These are phyloP conservation scores for Rhizopus sp. DNA, from an alignment of 371 early-diverging fungal species.

Conservation along the genomic window DNA sequence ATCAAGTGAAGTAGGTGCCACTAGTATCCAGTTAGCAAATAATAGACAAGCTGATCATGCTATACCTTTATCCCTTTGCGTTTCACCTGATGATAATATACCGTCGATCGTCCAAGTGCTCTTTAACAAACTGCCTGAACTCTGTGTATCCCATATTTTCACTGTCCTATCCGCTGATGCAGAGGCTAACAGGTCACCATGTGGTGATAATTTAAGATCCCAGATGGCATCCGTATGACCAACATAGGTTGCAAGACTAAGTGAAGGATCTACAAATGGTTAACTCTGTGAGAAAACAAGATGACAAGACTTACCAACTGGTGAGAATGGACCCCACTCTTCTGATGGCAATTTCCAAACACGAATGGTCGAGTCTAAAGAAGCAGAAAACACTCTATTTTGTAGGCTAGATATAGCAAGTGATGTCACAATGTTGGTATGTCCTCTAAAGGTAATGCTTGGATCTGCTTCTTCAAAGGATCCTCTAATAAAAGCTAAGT, in stretches of 20 bases:
- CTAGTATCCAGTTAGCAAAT: constrained; percentile 2
- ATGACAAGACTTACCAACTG: constrained; percentile 47
- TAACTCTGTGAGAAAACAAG: not conserved
- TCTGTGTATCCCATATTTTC: constrained; percentile 79
- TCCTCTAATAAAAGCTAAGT: constrained; percentile 12
- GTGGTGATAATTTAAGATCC: constrained; percentile 77
- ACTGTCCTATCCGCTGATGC: constrained; percentile 83
- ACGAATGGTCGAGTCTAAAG: constrained; percentile 75
- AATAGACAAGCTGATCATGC: not conserved
- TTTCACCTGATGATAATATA: constrained; percentile 5
- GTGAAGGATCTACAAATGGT: constrained; percentile 48
- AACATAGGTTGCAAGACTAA: constrained; percentile 62
- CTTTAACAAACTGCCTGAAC: constrained; percentile 46
- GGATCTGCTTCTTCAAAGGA: constrained; percentile 69
- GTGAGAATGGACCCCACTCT: constrained; percentile 54
- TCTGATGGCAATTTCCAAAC: constrained; percentile 74
- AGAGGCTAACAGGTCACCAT: constrained; percentile 62
- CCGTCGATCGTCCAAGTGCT: constrained; percentile 56
- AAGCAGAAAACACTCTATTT: constrained; percentile 68
- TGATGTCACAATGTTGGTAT: constrained; percentile 68
- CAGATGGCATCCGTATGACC: constrained; percentile 88
- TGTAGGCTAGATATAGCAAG: constrained; percentile 67
- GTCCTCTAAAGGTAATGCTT: constrained; percentile 80
- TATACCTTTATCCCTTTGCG: constrained; percentile 8
- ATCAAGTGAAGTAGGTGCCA: constrained; percentile 70